Conservation (phyloP, 805 yeast species). For the Pichia insulana region DNA sequence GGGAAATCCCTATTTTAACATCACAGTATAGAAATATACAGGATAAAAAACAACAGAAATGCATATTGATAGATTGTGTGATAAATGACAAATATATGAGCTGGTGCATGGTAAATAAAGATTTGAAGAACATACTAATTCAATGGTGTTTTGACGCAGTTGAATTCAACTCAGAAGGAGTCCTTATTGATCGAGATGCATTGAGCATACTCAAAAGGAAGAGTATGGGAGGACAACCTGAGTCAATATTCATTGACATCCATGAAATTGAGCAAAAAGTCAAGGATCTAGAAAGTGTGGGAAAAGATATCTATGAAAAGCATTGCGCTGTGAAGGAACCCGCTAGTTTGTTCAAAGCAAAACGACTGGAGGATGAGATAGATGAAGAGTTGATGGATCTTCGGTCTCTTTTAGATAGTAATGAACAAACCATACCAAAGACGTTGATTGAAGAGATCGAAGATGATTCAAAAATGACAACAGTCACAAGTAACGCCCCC, state of each 20-base stretch:
- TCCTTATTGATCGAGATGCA: constrained; percentile 51
- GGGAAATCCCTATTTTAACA: constrained; percentile 81
- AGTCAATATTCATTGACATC: constrained; percentile 37
- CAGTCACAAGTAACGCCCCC: too few species aligned
- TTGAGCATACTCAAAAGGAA: constrained; percentile 62
- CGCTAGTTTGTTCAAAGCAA: constrained; percentile 36
- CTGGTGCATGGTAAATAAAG: constrained; percentile 51
- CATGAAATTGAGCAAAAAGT: constrained; percentile 29
- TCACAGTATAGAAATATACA: constrained; percentile 43
- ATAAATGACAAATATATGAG: constrained; percentile 53
- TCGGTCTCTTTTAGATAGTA: background rate
- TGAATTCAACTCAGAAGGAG: constrained; percentile 32
- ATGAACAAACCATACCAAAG: background rate
- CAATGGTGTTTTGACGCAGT: constrained; percentile 83
- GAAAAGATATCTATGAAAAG: constrained; percentile 17
- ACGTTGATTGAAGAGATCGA: background rate
- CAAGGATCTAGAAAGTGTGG: constrained; percentile 25
- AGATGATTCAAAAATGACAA: too few species aligned
- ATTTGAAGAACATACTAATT: constrained; percentile 54
- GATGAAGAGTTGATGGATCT: background rate
- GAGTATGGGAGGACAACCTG: constrained; percentile 65
- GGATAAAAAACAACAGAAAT: constrained; percentile 63
- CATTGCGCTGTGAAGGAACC: constrained; percentile 32
- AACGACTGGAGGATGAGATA: constrained; percentile 18
- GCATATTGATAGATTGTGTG: constrained; percentile 73